Evolutionary conservation across 202 grass and related monocot genomes (phyloP), one percentile per base, ranked within the genome.

Genomic region (Zizania palustris): DNA sequence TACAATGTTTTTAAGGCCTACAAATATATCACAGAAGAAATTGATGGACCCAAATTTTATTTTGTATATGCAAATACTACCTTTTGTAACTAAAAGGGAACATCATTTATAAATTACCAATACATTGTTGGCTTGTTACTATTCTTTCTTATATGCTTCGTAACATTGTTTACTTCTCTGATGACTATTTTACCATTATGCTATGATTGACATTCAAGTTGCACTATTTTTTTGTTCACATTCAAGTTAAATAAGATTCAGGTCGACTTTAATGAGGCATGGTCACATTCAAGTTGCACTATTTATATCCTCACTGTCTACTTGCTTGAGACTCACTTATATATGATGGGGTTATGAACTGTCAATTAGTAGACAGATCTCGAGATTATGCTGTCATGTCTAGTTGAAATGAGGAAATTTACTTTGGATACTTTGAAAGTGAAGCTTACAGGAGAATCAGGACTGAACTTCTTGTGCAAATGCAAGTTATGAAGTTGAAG

Each of bases 131-230:
- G 28, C 5, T 64, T 20, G 4, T 64, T 63, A 1, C 15, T 63
- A 21, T 11, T 37, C 45, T 64, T 36, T 63, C n/a, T 19, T 14
- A 14, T 13, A 40, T 16, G 14, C 13, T 75, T 11, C 18, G 14
- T 38, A 63, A 33, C 57, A 48, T 19, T 1, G 3, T 37, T 63
- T 63, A 10, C 5, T 49, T 63, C 4, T 13, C 36, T 34, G 9
- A 38, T 63, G 58, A 5, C 9, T 38, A 75, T 63, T 63, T 75
- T 49, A 63, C 15, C 60, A 39, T 76, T 16, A 5, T 20, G 10
- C 3, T 20, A 9, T 46, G 46, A 35, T 76, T 65, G 28, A 15
- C 28, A 19, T 64, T 39, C 4, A 36, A 9, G n/a, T 49, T 37
- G 38, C 21, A 40, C 1, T 12, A 49, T 63, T 38, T 63, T 62